Evolutionary conservation across 805 yeast species (phyloP), one percentile per base, ranked within the genome.

Genomic region (Ogataea henricii): DNA sequence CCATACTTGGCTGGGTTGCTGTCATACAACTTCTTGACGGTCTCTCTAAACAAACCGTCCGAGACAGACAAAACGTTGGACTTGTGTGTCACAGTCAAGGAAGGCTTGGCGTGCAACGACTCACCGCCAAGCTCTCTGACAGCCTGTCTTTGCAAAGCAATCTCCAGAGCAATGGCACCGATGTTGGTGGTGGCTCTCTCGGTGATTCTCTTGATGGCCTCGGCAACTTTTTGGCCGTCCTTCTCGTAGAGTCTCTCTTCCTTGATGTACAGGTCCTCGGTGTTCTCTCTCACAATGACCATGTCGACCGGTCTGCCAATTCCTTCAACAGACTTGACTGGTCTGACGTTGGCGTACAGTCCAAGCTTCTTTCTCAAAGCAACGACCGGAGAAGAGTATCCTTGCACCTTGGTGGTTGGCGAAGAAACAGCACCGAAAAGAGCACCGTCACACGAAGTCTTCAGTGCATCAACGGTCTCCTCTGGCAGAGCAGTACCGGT

Each of bases 211-310:
- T 95, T 95, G 73, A 89, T 92, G 49, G 99, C 99, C 74, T 94
- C 99, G 41, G 98, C 97, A 33, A 91, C 88, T 70, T 81, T 83
- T 60, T 87, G 82, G 54, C 97, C 97, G 56, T 91, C 95, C 48
- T 78, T 78, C 57, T 78, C 82, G 66, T 77, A 88, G 39, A 88
- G 68, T 60, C 73, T 82, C 73, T 94, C 99, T 68, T 91, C 96
- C 75, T 94, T 94, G 70, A 94, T 86, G 74, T 94, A 94, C 60
- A 92, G 77, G 71, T 94, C 99, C 75, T 94, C 99, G 52, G 99
- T 94, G 78, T 94, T 94, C 73, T 94, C 99, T 69, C 99, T 87
- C 32, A 94, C 99, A 68, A 94, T 94, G 25, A 94, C 96, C 89
- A 94, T 85, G 69, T 94, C 99, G 43, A 91, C 96, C 30, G 95